Percentiles rank a stretch among this genome's conserved stretches.
These are phyloP conservation scores for Tylopilus orsonianus DNA, from an alignment of 1,284 basidiomycete genomes.

Conservation along the genomic window DNA sequence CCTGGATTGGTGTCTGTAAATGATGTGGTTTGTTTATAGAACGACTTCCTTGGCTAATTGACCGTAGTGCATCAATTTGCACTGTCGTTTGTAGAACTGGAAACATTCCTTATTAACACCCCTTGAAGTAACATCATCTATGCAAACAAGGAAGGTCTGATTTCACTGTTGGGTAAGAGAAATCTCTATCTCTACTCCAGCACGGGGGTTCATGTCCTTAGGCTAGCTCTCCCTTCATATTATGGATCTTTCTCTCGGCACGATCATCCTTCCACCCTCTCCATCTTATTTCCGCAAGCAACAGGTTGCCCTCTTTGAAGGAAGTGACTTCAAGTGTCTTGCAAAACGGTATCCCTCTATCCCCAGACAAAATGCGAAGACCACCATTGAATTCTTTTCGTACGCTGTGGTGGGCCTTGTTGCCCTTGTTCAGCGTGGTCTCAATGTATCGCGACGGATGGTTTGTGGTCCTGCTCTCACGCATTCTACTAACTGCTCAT, in stretches of 20 bases:
- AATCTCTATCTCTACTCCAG: not conserved
- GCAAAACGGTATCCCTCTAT: slow-evolving; percentile 21
- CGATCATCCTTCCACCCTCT: slow-evolving; percentile 75
- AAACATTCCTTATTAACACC: slow-evolving; percentile 64
- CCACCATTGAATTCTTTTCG: slow-evolving; percentile 72
- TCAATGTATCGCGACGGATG: slow-evolving; percentile 73
- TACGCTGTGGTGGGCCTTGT: slow-evolving; percentile 77
- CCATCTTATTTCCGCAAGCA: slow-evolving; percentile 69
- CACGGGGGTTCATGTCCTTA: slow-evolving; percentile 27
- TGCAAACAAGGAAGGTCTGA: slow-evolving; percentile 92
- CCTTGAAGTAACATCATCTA: slow-evolving; percentile 64
- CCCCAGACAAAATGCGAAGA: slow-evolving; percentile 64
- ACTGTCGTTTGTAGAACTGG: slow-evolving; percentile 56
- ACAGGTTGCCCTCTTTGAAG: slow-evolving; percentile 26
- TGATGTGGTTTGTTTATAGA: slow-evolving; percentile 11
- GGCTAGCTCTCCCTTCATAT: slow-evolving; percentile 92
- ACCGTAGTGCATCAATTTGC: slow-evolving; percentile 70
- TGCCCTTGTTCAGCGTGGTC: slow-evolving; percentile 44
- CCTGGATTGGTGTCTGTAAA: slow-evolving; percentile 66
- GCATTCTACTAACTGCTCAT: not conserved
- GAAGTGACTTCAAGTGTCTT: slow-evolving; percentile 8
- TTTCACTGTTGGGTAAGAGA: slow-evolving; percentile 69
- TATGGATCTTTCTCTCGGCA: slow-evolving; percentile 81
- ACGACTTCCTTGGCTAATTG: not conserved
- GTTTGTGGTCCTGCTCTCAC: slow-evolving; percentile 51